Base-by-base conservation (phyloP, 2,329 filamentous ascomycete genomes). In the Westerdykella aurantiaca region DNA sequence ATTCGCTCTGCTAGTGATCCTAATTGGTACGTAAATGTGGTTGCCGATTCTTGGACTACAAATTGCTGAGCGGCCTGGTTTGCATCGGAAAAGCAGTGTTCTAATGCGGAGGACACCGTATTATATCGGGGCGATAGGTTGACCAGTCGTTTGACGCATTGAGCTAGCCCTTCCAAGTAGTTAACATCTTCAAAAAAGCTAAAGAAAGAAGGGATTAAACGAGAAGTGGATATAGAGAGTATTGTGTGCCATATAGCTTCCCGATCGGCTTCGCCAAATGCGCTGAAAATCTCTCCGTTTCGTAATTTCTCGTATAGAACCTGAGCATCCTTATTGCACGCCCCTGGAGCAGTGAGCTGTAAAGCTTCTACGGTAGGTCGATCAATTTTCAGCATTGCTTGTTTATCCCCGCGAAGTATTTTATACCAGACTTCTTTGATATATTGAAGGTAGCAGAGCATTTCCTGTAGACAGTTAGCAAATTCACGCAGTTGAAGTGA, bases 401-500 rank as follows among this genome's bases (percentile, higher is more conserved):
- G 37, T 38, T 31, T 41, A 35, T 67, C 51, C 18, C 18, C 18
- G 34, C 51, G 42, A 35, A 69, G 57, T 33, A 69, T 53, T 34
- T 54, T 45, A 23, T 44, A 52, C 57, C 51, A 70, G 50, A 69
- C 64, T 37, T 58, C 45, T 46, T 57, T 52, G 37, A 67, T 60
- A 45, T 67, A 69, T 55, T 46, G 64, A 67, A 46, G 53, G 48
- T 38, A 64, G 50, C 39, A 64, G 50, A 51, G 66, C 51, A 56
- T 69, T 41, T 45, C 39, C 39, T 45, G 18, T 21, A 21, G 18
- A 21, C 18, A 45, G 41, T 41, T 13, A 45, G 47, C 44, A 51
- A 31, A 50, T 38, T 39, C 39, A 44, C 44, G 38, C 43, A 39
- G 44, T 49, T 40, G 29, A 47, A 56, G 37, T 21, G 33, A 21